Evolutionary conservation across 192 early-diverging fungal genomes (phyloP).

Genomic region (Backusella psychrophila): DNA sequence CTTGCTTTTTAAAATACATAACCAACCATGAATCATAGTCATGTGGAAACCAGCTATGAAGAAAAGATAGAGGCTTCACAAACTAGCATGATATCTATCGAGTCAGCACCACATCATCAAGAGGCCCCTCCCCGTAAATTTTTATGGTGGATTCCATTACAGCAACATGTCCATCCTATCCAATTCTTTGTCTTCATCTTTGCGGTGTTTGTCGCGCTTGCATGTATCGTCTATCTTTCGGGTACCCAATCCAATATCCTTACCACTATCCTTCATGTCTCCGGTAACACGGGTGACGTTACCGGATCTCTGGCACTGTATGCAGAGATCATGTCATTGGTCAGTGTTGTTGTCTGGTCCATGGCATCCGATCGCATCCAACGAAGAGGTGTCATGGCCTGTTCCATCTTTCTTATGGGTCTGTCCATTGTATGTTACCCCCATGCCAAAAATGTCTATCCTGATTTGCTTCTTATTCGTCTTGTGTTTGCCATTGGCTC

Average conservation of each 20-base stretch:
- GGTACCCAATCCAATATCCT: slow-evolving; percentile 42
- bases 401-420: slow-evolving; percentile 52
- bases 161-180: slow-evolving; percentile 11
- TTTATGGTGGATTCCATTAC: slow-evolving; percentile 34
- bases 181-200: slow-evolving; percentile 32
- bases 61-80: slow-evolving; percentile 1
- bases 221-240: slow-evolving; percentile 39
- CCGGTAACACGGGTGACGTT: slow-evolving; percentile 27
- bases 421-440: slow-evolving; percentile 51
- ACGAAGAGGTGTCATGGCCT: slow-evolving; percentile 50
- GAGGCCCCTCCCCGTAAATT: slow-evolving; percentile 23
- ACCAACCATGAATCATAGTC: background rate
- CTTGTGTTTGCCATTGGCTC: slow-evolving; percentile 70
- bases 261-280: slow-evolving; percentile 25
- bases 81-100: background rate
- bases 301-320: slow-evolving; percentile 62
- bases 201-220: slow-evolving; percentile 29
- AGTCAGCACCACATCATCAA: background rate
- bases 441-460: slow-evolving; percentile 53
- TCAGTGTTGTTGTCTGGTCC: slow-evolving; percentile 48
- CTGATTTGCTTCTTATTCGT: slow-evolving; percentile 55
- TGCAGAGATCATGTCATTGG: slow-evolving; percentile 59
- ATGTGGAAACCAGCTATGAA: background rate
- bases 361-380: slow-evolving; percentile 58
- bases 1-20: background rate